Percentiles rank a stretch among this genome's conserved stretches.
phyloP scores from a whole-genome alignment of 352 stramenopile genomes.

The Globisporangium irregulare region DNA sequence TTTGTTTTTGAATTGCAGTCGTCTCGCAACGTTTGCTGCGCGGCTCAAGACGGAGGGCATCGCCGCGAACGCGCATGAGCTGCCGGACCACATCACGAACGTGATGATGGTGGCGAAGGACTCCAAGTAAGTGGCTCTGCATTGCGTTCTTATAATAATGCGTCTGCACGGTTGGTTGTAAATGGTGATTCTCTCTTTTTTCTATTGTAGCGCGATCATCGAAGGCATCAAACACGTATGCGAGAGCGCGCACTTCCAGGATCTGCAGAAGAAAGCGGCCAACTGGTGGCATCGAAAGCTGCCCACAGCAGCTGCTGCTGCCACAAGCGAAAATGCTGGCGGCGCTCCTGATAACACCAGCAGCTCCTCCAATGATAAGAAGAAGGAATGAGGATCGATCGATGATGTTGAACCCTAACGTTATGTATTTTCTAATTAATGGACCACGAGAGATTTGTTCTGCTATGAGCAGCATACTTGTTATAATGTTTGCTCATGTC shows the following conservation, averaged over 20 bases:
- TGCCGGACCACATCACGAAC: slow-evolving; percentile 62
- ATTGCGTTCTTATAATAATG: background rate
- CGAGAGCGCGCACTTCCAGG: slow-evolving; percentile 51
- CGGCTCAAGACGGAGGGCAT: slow-evolving; percentile 14
- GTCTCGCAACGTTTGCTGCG: slow-evolving; percentile 9
- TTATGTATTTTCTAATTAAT: background rate
- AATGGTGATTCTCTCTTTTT: background rate
- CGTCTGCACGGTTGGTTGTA: background rate
- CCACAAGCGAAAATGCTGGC: background rate
- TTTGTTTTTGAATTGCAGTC: slow-evolving; percentile 36
- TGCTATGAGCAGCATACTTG: background rate
- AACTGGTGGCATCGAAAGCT: slow-evolving; percentile 41
- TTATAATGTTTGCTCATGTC: background rate
- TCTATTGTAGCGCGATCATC: slow-evolving; percentile 36
- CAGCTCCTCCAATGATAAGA: background rate
- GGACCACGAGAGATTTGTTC: background rate
- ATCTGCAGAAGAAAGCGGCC: slow-evolving; percentile 33
- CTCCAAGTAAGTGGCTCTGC: slow-evolving; percentile 33
- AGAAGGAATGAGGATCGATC: background rate
- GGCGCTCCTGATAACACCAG: background rate
- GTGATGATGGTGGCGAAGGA: slow-evolving; percentile 52
- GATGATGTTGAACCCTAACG: background rate
- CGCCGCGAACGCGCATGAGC: slow-evolving; percentile 31
- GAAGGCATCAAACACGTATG: slow-evolving; percentile 55
- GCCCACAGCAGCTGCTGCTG: background rate